Evolutionary conservation across 495 filamentous ascomycete species (phyloP), one percentile per base, ranked within the genome.

Genomic region (Penicillium maclennaniae): DNA sequence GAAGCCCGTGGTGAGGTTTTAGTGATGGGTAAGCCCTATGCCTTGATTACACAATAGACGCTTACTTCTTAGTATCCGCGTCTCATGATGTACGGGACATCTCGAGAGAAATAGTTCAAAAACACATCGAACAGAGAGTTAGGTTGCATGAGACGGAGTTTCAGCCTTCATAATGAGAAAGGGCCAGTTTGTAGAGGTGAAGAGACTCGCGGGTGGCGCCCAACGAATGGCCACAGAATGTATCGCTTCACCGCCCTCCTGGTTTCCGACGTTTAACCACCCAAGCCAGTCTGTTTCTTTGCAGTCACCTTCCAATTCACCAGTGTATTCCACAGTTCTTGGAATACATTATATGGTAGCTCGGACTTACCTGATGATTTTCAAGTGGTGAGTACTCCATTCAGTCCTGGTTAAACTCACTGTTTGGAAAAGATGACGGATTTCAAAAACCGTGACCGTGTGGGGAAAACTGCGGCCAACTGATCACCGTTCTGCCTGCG

Each of bases 81-180:
- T 52, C 49, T 1, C 41, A 6, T 39, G 27, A 45, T 3, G 41
- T 52, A 39, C 40, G 49, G 27, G 49, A 52, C 19, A 27, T 8
- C 20, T 45, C 27, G 25, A 52, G 42, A n/a, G 28, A 45, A 45
- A 7, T 45, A 52, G 49, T 45, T 45, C 7, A 1, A 25, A 52
- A 40, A 40, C 49, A 52, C 20, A 41, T 52, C 31, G 41, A 52
- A 45, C 17, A 52, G 27, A 37, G 42, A 26, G 41, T 52, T 39
- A 36, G 49, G 20, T 16, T 52, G 14, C 10, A 45, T 37, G 42
- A 52, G 14, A 45, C 42, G 20, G 49, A 52, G 28, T 52, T 45
- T 44, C 42, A 52, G 40, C 42, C 49, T 37, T 45, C 23, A 14
- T 42, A 44, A 31, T 10, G 4, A 40, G 3, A 49, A 14, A 21